Evolutionary conservation across 2,329 filamentous ascomycete genomes (phyloP).

Genomic region (Aschersonia sp.): DNA sequence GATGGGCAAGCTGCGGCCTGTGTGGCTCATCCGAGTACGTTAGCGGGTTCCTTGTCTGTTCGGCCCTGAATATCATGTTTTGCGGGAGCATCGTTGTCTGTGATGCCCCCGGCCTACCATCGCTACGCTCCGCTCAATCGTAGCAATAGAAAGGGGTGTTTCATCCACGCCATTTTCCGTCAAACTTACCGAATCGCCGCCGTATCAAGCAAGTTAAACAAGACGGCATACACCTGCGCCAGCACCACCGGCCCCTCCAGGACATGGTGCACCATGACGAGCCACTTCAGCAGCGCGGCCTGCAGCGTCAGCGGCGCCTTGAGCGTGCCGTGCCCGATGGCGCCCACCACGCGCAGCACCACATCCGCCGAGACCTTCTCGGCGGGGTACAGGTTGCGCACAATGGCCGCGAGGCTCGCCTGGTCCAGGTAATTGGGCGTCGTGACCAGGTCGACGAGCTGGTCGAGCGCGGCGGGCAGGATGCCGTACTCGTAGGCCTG

Average conservation of each 20-base stretch:
- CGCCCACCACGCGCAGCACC: constrained; percentile 52
- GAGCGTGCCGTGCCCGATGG: constrained; percentile 61
- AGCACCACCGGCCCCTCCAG: constrained; percentile 49
- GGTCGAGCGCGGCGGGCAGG: constrained; percentile 40
- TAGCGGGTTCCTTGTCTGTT: too few relatives aligned
- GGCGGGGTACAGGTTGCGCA: constrained; percentile 66
- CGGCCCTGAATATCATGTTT: too few relatives aligned
- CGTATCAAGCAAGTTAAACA: constrained; percentile 74
- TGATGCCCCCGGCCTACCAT: too few relatives aligned
- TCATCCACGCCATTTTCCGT: background rate
- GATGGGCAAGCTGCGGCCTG: constrained; percentile 53
- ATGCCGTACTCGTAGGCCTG: constrained; percentile 56
- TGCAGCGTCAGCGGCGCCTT: constrained; percentile 63
- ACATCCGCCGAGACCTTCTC: constrained; percentile 43
- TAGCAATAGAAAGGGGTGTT: too few relatives aligned
- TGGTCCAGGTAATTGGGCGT: constrained; percentile 60
- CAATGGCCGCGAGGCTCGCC: constrained; percentile 50
- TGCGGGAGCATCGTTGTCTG: too few relatives aligned
- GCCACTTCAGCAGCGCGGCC: constrained; percentile 59
- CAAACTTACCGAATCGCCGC: constrained; percentile 50
- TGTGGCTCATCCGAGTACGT: too few relatives aligned
- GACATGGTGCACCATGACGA: constrained; percentile 60
- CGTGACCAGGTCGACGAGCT: constrained; percentile 53
- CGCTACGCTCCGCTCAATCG: too few relatives aligned
- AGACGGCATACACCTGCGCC: constrained; percentile 55